Percentiles rank a stretch among this genome's conserved stretches.
phyloP scores from a whole-genome alignment of 805 yeast genomes.

The Yarrowia sp. region DNA sequence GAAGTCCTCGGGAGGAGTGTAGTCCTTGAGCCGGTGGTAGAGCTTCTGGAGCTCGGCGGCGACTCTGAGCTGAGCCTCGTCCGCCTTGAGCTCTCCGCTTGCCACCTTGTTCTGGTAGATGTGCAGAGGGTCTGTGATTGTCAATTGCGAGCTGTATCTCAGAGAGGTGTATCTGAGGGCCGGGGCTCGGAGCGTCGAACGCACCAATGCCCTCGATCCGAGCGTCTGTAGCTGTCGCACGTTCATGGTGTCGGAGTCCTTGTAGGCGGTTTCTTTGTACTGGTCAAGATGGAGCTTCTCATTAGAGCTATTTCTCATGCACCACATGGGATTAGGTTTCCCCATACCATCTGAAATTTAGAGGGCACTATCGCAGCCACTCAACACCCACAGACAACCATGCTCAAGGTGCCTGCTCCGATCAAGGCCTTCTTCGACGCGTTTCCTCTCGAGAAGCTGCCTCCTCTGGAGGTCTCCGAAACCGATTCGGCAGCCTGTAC shows the following conservation, averaged over 20 bases:
- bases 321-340: neutral
- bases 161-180: neutral
- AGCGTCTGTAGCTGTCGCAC: neutral
- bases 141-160: slow-evolving; percentile 33
- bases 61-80: slow-evolving; percentile 59
- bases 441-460: slow-evolving; percentile 37
- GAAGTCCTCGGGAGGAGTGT: slow-evolving; percentile 53
- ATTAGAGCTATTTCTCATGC: neutral
- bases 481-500: neutral
- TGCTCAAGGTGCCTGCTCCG: slow-evolving; percentile 36
- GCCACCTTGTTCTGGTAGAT: slow-evolving; percentile 54
- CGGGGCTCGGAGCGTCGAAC: neutral
- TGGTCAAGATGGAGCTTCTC: no score
- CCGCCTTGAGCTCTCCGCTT: slow-evolving; percentile 52
- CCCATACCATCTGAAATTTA: neutral
- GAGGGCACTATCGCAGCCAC: neutral
- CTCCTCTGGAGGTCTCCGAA: slow-evolving; percentile 27
- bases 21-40: slow-evolving; percentile 57
- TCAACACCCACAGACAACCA: neutral
- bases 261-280: neutral
- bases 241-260: neutral
- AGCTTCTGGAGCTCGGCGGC: slow-evolving; percentile 61
- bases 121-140: slow-evolving; percentile 62
- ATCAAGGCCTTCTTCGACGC: slow-evolving; percentile 37
- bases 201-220: neutral